These are phyloP conservation scores for Aspergillus ostianus DNA, from an alignment of 495 filamentous ascomycete genomes.

Conservation along the genomic window DNA sequence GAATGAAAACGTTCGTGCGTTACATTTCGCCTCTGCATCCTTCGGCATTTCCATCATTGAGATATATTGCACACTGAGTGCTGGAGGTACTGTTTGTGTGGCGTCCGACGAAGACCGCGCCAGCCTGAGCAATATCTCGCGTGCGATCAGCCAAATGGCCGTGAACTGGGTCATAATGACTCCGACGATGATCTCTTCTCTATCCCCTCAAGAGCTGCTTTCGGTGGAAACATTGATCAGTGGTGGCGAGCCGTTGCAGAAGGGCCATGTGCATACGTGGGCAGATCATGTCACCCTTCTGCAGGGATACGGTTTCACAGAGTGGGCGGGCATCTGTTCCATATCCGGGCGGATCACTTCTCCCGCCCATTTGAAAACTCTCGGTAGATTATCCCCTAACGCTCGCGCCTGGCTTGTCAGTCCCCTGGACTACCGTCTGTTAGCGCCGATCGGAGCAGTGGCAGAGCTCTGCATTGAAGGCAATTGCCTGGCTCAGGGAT, in stretches of 20 bases:
- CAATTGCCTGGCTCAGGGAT: neutral
- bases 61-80: conserved; percentile 1
- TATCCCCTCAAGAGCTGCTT: neutral
- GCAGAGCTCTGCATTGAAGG: conserved; percentile 1
- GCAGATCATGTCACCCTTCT: neutral
- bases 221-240: neutral
- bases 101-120: neutral
- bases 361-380: neutral
- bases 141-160: neutral
- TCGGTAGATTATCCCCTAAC: neutral
- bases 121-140: neutral
- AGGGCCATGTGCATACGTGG: neutral
- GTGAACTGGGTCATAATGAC: neutral
- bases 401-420: neutral
- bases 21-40: neutral
- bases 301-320: conserved; percentile 1
- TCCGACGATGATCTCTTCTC: neutral
- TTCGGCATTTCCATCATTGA: conserved; percentile 1
- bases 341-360: neutral
- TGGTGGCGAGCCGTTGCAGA: neutral
- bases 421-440: neutral
- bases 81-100: neutral
- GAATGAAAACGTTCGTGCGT: neutral
- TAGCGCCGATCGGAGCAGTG: neutral
- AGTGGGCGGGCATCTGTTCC: neutral